phyloP scores from a whole-genome alignment of 1,139 yeast genomes.

The Blastobotrys arbuscula region DNA sequence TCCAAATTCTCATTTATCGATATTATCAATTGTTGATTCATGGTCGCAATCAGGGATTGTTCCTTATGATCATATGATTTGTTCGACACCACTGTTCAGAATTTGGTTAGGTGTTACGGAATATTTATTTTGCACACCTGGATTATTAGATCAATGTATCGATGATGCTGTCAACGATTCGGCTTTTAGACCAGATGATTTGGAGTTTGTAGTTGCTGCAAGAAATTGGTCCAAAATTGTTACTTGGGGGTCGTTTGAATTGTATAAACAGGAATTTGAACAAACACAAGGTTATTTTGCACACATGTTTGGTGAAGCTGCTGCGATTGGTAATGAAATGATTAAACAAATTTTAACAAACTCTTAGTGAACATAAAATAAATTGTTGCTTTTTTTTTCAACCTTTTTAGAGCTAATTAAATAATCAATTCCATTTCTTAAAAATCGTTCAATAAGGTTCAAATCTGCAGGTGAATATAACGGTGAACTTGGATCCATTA shows the following conservation, averaged over 20 bases:
- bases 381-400: neutral
- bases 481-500: slow-evolving; percentile 1
- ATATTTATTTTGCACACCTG: slow-evolving; percentile 80
- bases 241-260: slow-evolving; percentile 64
- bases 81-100: slow-evolving; percentile 90
- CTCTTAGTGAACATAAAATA: no score
- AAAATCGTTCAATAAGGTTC: neutral
- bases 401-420: neutral
- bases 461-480: neutral
- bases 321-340: slow-evolving; percentile 91
- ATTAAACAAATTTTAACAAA: slow-evolving; percentile 62
- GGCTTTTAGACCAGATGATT: slow-evolving; percentile 78
- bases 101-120: slow-evolving; percentile 93
- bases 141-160: slow-evolving; percentile 70
- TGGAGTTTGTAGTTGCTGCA: slow-evolving; percentile 48
- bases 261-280: slow-evolving; percentile 69
- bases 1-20: slow-evolving; percentile 84
- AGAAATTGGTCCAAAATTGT: slow-evolving; percentile 75
- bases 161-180: slow-evolving; percentile 61
- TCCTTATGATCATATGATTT: slow-evolving; percentile 94
- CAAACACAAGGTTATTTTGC: slow-evolving; percentile 72
- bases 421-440: neutral
- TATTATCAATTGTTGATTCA: slow-evolving; percentile 87
- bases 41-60: slow-evolving; percentile 82
- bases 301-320: slow-evolving; percentile 87